These are phyloP conservation scores for Beta lomatogona DNA, from an alignment of 179 eudicot species.

Conservation along the genomic window DNA sequence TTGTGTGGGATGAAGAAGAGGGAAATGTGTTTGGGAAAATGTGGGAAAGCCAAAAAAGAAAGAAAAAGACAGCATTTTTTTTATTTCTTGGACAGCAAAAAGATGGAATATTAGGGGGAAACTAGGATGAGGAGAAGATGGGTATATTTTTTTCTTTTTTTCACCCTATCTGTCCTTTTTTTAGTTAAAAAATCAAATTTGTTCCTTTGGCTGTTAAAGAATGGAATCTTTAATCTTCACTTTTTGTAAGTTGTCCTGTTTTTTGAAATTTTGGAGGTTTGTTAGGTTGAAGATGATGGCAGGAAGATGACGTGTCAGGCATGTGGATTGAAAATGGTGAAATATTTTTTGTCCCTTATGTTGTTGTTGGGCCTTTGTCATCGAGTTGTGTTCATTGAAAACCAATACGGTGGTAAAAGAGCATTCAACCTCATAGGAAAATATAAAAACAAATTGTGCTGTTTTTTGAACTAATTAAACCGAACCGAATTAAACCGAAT, in stretches of 20 bases:
- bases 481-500: too few relatives aligned
- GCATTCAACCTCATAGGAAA: too few relatives aligned
- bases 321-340: constrained; percentile 27
- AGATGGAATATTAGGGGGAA: constrained; percentile 29
- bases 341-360: constrained; percentile 20
- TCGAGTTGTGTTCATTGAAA: not conserved
- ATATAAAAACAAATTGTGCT: too few relatives aligned
- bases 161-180: not conserved
- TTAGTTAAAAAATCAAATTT: not conserved
- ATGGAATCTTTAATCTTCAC: constrained; percentile 36
- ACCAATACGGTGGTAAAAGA: too few relatives aligned
- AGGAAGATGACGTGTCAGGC: constrained; percentile 30
- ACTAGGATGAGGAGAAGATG: constrained; percentile 19
- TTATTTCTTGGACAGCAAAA: constrained; percentile 27
- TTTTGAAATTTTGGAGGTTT: constrained; percentile 20
- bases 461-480: too few relatives aligned
- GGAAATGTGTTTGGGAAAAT: constrained; percentile 30
- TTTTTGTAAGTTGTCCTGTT: too few relatives aligned
- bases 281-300: constrained; percentile 21
- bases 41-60: constrained; percentile 34
- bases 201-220: constrained; percentile 20
- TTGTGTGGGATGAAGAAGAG: constrained; percentile 4
- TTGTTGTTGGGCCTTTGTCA: constrained; percentile 26
- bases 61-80: constrained; percentile 36
- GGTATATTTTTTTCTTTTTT: constrained; percentile 10